Conservation (phyloP, 257 asterid genomes). For the Solanum peruvianum region DNA sequence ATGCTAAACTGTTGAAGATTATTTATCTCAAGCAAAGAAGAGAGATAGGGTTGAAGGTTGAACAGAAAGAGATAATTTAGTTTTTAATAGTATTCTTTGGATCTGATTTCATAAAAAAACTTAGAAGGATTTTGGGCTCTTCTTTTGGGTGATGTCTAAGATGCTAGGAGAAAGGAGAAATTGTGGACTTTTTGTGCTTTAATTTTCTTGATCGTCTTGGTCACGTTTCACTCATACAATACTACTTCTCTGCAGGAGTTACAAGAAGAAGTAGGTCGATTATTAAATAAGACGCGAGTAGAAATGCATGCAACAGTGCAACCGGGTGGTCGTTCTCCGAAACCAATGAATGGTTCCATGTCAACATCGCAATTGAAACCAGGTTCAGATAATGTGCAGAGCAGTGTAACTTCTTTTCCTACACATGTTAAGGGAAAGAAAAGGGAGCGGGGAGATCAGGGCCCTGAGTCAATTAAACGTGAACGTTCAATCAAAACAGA, state of each 20-base stretch:
- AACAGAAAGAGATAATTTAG: neutral
- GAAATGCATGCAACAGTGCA: slow-evolving; percentile 71
- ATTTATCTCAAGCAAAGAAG: neutral
- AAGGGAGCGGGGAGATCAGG: slow-evolving; percentile 78
- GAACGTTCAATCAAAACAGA: slow-evolving; percentile 53
- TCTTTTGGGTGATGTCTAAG: neutral
- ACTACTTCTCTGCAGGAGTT: slow-evolving; percentile 38
- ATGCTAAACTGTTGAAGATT: neutral
- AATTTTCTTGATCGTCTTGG: neutral
- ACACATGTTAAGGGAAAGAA: slow-evolving; percentile 70
- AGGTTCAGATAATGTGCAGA: slow-evolving; percentile 49
- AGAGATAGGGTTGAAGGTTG: neutral
- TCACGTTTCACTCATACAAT: neutral
- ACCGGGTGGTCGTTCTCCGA: slow-evolving; percentile 77
- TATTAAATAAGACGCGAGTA: slow-evolving; percentile 37
- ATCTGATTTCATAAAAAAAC: neutral
- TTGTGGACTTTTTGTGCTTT: neutral
- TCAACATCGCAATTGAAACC: slow-evolving; percentile 52
- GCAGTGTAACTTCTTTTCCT: slow-evolving; percentile 40
- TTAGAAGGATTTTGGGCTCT: neutral
- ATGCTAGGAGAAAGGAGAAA: neutral
- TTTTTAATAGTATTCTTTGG: neutral
- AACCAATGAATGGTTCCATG: slow-evolving; percentile 45
- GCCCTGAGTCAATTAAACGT: slow-evolving; percentile 51
- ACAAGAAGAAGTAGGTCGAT: slow-evolving; percentile 69